Evolutionary conservation across 176 grass and related monocot genomes (phyloP), one percentile per base, ranked within the genome.

Genomic region (Bromus sterilis): DNA sequence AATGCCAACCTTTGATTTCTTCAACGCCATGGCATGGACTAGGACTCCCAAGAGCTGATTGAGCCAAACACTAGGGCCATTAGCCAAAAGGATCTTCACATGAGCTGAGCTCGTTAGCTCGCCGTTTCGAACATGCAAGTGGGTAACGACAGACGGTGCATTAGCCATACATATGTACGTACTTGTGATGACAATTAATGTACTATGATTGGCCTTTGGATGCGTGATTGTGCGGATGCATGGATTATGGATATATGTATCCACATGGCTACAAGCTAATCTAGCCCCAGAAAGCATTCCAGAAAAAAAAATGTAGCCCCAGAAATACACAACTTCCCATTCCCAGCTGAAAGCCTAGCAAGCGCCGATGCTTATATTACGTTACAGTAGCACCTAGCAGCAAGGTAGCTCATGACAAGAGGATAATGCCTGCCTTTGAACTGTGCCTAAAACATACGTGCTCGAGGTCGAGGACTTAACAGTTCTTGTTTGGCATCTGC

Each of bases 11-110:
- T 57, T 78, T 86, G 82, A 82, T 86, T 76, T 60, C 33, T 85
- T 85, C 78, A 85, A 89, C 53, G 78, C 63, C 63, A 85, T 63
- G 64, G 41, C 55, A 40, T 70, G 62, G 55, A 81, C 77, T 70
- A 69, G 3, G 42, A 31, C 70, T 73, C 43, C 25, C 64, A 71
- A 81, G 33, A 65, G 63, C 62, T 30, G 77, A 82, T 74, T 11
- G 42, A 20, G 79, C 42, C 86, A 72, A 55, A 41, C 11, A 56
- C 56, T 78, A 83, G 34, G 64, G 62, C 63, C 82, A 77, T 77
- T n/a, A 51, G 42, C 78, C 71, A 56, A 85, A 39, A 71, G 73
- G 34, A 58, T 82, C 56, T 72, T 37, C 43, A 72, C 87, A 89
- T 71, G 63, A 89, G 64, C 56, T 72, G 64, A 72, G 72, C 72